Conservation (phyloP, 2,329 filamentous ascomycete genomes). For the Diaporthe citriasiana region DNA sequence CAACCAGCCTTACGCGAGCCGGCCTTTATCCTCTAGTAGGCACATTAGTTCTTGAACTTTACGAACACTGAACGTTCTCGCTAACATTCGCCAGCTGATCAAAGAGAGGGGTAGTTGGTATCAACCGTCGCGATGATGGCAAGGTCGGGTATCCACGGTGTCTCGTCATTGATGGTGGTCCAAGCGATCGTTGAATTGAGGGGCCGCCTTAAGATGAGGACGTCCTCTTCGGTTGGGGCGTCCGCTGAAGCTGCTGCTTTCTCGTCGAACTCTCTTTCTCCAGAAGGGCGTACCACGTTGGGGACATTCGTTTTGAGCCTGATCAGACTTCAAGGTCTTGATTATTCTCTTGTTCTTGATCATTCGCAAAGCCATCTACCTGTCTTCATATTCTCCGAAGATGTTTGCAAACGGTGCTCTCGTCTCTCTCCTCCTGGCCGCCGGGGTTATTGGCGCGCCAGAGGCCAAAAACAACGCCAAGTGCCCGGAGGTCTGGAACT, state of each 20-base stretch:
- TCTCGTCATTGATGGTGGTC: neutral
- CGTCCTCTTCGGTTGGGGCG: neutral
- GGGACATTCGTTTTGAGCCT: neutral
- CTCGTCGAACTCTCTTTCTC: constrained; percentile 1
- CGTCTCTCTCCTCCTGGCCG: constrained; percentile 17
- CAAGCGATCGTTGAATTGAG: neutral
- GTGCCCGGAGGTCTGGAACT: constrained; percentile 31
- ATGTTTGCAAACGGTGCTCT: constrained; percentile 20
- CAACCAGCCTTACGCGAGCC: neutral
- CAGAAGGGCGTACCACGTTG: neutral
- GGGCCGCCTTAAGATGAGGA: neutral
- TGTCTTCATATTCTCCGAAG: neutral
- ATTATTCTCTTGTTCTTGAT: neutral
- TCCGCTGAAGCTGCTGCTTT: neutral
- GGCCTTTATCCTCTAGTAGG: neutral
- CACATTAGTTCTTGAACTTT: neutral
- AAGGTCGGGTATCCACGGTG: neutral
- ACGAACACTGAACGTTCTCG: neutral
- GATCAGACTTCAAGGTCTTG: neutral
- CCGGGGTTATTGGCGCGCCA: constrained; percentile 9
- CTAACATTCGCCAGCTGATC: neutral
- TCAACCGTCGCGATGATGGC: neutral
- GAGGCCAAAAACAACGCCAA: neutral
- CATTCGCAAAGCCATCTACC: neutral
- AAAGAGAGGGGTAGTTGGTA: neutral